Evolutionary conservation across 805 yeast species (phyloP), one percentile per base, ranked within the genome.

Genomic region (Yarrowia sp.): DNA sequence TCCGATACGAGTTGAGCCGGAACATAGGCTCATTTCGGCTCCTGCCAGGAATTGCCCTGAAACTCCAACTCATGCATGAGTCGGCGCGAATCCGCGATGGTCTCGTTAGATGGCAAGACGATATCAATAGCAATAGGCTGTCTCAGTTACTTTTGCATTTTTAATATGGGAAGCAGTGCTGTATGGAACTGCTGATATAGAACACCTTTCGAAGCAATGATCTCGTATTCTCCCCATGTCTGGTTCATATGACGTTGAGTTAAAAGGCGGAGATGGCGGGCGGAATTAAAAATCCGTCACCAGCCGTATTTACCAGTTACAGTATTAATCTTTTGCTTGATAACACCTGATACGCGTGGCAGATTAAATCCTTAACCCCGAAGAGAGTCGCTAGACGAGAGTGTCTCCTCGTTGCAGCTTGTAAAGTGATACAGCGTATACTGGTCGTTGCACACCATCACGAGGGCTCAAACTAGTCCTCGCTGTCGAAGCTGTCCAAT

Each of bases 41-140:
- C 13, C 38, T 9, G 10, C 38, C 38, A 9, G 38, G 13, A 12
- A 15, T 47, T 47, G 53, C 53, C 53, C 53, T 47, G 36, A 30
- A 47, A 47, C 53, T 47, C 52, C 19, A 44, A 8, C 38, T 33
- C 53, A 47, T 47, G 53, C 53, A 47, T 15, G 10, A 47, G 53
- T 47, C 53, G 53, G 53, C 9, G 38, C 53, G 53, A 47, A 15
- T 30, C 15, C 19, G 5, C 34, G 8, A 30, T 9, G n/a, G 12
- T 15, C 33, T 14, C 20, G 24, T 19, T 19, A 24, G 38, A 44
- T 44, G 8, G n/a, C 30, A 43, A 24, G 30, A 20, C 49, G 20
- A 13, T 10, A 44, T 19, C 49, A 44, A 44, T 13, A 44, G 49
- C 44, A 15, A 47, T 10, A 9, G 17, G 17, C 50, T 47, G 53